Evolutionary conservation across 371 early-diverging fungal genomes (phyloP).

Genomic region (Fennellomyces sp.): DNA sequence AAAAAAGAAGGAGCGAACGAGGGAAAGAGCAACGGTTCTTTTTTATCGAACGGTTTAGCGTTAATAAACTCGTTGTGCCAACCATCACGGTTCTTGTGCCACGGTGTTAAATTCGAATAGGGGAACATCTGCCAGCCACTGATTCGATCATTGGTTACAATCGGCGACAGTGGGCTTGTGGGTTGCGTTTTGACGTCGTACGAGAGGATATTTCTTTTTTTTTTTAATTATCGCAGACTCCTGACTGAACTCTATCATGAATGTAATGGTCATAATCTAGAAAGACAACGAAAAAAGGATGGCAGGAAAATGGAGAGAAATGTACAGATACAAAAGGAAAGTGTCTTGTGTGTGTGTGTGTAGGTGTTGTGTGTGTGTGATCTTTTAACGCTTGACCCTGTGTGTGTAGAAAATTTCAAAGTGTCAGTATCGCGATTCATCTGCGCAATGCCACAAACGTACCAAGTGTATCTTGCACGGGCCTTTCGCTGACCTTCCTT

Average conservation of each 20-base stretch:
- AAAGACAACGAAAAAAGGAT: background rate
- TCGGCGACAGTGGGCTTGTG: background rate
- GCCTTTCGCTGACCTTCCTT: conserved; percentile 96
- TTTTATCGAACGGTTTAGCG: background rate
- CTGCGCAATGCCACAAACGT: background rate
- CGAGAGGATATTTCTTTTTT: background rate
- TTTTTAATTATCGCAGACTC: background rate
- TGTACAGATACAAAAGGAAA: background rate
- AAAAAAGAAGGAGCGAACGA: background rate
- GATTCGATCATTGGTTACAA: too few species aligned
- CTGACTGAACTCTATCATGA: too few species aligned
- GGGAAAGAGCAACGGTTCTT: background rate
- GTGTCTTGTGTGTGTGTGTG: background rate
- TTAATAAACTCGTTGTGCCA: background rate
- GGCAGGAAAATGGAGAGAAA: background rate
- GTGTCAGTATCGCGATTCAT: background rate
- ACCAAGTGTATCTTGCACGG: conserved; percentile 94
- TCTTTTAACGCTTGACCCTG: conserved; percentile 34
- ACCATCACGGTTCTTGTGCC: background rate
- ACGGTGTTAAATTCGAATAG: background rate
- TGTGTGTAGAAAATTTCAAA: background rate
- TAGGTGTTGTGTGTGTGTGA: background rate
- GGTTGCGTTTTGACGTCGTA: background rate
- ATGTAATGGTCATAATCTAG: too few species aligned
- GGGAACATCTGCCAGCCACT: background rate